These are phyloP conservation scores for Aspergillus pseudoglaucus DNA, from an alignment of 2,329 filamentous ascomycete genomes.

Conservation along the genomic window DNA sequence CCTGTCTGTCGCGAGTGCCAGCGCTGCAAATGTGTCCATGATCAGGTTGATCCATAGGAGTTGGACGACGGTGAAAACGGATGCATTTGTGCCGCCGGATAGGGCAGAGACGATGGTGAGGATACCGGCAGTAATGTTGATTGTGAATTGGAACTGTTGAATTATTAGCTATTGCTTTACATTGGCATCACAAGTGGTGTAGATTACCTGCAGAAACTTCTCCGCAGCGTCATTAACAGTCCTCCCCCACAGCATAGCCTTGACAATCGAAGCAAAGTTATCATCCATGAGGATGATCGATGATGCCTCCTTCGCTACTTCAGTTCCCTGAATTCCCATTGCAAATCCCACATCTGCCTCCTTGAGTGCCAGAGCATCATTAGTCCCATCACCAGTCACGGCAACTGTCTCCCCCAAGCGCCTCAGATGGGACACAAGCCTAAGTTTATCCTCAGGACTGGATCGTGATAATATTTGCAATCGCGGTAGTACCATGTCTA, in stretches of 20 bases:
- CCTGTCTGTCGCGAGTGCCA: constrained; percentile 59
- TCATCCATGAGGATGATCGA: constrained; percentile 84
- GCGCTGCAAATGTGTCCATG: constrained; percentile 63
- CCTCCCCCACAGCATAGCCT: constrained; percentile 73
- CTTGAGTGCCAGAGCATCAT: constrained; percentile 74
- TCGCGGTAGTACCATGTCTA: constrained; percentile 60
- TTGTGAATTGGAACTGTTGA: constrained; percentile 40
- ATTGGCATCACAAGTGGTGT: neutral
- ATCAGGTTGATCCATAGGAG: constrained; percentile 65
- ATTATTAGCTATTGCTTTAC: neutral
- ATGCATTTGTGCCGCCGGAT: constrained; percentile 47
- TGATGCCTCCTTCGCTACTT: constrained; percentile 78
- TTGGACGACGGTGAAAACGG: constrained; percentile 60
- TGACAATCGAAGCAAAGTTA: constrained; percentile 81
- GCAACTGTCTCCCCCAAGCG: constrained; percentile 70
- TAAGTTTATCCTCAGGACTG: constrained; percentile 69
- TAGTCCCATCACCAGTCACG: constrained; percentile 77
- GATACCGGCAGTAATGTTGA: constrained; percentile 64
- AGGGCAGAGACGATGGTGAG: constrained; percentile 61
- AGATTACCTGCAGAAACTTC: constrained; percentile 53
- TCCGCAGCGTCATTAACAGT: constrained; percentile 72
- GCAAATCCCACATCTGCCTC: constrained; percentile 78
- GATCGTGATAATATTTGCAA: constrained; percentile 68
- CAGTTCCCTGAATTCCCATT: constrained; percentile 80
- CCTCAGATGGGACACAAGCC: constrained; percentile 64